Percentiles rank a stretch among this genome's conserved stretches.
These are phyloP conservation scores for Calcarisporium arbuscula DNA, from an alignment of 2,329 filamentous ascomycete genomes.

Conservation along the genomic window DNA sequence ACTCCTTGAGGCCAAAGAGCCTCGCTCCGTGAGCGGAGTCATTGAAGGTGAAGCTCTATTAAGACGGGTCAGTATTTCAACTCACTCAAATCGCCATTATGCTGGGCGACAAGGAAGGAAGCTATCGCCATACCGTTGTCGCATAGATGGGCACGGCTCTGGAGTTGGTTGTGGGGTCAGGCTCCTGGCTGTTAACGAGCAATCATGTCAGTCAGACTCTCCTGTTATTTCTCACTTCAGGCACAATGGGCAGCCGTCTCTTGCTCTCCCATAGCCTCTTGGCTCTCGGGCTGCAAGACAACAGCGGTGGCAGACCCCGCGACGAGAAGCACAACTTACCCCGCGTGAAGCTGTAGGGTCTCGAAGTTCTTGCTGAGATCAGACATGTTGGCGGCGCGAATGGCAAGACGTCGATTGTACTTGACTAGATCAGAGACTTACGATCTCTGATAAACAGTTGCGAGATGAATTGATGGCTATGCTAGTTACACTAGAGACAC, in stretches of 20 bases:
- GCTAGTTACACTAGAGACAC: no score
- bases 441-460: no score
- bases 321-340: slow-evolving; percentile 42
- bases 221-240: not conserved
- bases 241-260: not conserved
- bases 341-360: slow-evolving; percentile 80
- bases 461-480: no score
- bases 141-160: slow-evolving; percentile 95
- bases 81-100: no score
- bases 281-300: slow-evolving; percentile 2
- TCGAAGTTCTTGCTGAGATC: slow-evolving; percentile 62
- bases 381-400: slow-evolving; percentile 24
- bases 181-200: slow-evolving; percentile 55
- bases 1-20: slow-evolving; percentile 93
- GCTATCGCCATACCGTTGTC: slow-evolving; percentile 51
- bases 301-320: slow-evolving; percentile 1
- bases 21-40: slow-evolving; percentile 92
- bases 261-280: no score
- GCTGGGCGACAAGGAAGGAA: not conserved
- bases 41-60: slow-evolving; percentile 83
- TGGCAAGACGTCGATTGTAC: no score
- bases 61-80: no score
- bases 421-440: no score
- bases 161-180: slow-evolving; percentile 76
- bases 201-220: slow-evolving; percentile 3